These are phyloP conservation scores for Sporobolomyces roseus DNA, from an alignment of 768 basidiomycete species.

Conservation along the genomic window DNA sequence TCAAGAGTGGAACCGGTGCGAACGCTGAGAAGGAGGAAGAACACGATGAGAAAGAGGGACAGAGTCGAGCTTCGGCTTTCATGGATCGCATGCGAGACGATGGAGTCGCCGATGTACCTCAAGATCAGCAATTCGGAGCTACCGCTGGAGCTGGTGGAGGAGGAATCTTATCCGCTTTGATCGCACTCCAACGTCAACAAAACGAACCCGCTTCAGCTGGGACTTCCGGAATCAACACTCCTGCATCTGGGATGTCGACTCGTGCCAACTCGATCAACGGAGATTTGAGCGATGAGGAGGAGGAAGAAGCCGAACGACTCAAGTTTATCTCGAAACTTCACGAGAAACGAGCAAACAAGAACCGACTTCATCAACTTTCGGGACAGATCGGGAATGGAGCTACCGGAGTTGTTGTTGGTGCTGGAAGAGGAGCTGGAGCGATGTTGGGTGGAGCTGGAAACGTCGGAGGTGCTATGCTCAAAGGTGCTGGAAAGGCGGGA, in stretches of 20 bases:
- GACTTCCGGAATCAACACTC: slow-evolving; percentile 34
- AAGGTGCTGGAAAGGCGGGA: slow-evolving; percentile 26
- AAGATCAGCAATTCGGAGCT: slow-evolving; percentile 15
- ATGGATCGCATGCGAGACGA: slow-evolving; percentile 34
- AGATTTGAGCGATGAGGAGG: slow-evolving; percentile 42
- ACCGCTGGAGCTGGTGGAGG: slow-evolving; percentile 46
- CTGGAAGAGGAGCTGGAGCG: slow-evolving; percentile 25
- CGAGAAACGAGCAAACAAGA: slow-evolving; percentile 39
- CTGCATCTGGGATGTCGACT: slow-evolving; percentile 46
- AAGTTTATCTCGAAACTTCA: slow-evolving; percentile 41
- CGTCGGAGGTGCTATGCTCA: slow-evolving; percentile 16
- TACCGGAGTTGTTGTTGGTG: slow-evolving; percentile 24
- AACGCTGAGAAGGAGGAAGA: slow-evolving; percentile 18
- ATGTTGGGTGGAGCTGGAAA: slow-evolving; percentile 23
- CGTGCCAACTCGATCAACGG: slow-evolving; percentile 45
- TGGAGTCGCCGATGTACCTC: slow-evolving; percentile 38
- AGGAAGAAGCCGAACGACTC: slow-evolving; percentile 41
- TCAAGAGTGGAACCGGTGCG: slow-evolving; percentile 22
- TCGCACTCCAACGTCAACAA: slow-evolving; percentile 60
- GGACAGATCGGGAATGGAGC: slow-evolving; percentile 15
- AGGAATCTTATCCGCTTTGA: slow-evolving; percentile 64
- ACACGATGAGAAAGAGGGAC: slow-evolving; percentile 17
- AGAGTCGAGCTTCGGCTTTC: slow-evolving; percentile 25
- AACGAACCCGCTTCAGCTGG: background rate
- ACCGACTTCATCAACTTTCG: slow-evolving; percentile 14